Base-by-base conservation (phyloP, 164 flowering plant species). In the Sedum album region DNA sequence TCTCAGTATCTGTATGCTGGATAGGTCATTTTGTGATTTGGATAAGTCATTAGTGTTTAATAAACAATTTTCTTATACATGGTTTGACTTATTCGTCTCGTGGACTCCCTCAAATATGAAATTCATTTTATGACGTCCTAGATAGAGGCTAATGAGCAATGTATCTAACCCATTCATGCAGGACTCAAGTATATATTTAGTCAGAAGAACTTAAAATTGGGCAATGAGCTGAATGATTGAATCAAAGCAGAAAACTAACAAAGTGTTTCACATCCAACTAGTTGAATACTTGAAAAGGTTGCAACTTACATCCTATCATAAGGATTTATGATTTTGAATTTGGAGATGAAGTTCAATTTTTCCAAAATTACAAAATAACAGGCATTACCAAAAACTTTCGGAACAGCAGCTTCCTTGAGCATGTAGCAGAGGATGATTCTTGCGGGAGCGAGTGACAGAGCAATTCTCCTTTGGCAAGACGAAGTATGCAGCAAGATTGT, bases 381-480 rank as follows among this genome's bases (percentile, higher is more conserved):
- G 38, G 57, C 57, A n/a, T 51, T n/a, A 51, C 26, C 25, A 55
- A 49, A 55, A 26, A 14, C 60, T 55, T 55, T 25, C 31, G 8
- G 31, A 55, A 55, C 33, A 26, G 33, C 17, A 26, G 17, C 31
- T 4, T 57, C 31, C 33, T 14, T 30, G 62, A 57, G 33, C 62
- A 28, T 57, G 62, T 26, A 57, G 31, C 23, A 57, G 26, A 28
- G 18, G 14, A 13, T 77, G 72, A 78, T 38, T 68, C 33, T 57
- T 57, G 62, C 23, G 20, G 62, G 62, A 69, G 49, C 62, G 78
- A 81, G 81, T 84, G 74, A 80, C 88, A 82, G 84, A 84, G 82
- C 85, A 84, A 81, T 74, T 84, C 85, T 84, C 83, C 84, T 81
- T 79, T 81, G 84, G 80, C 80, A 69, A 69, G 33, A 26, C 62